phyloP scores from a whole-genome alignment of 768 basidiomycete species.

The Panus rudis region DNA sequence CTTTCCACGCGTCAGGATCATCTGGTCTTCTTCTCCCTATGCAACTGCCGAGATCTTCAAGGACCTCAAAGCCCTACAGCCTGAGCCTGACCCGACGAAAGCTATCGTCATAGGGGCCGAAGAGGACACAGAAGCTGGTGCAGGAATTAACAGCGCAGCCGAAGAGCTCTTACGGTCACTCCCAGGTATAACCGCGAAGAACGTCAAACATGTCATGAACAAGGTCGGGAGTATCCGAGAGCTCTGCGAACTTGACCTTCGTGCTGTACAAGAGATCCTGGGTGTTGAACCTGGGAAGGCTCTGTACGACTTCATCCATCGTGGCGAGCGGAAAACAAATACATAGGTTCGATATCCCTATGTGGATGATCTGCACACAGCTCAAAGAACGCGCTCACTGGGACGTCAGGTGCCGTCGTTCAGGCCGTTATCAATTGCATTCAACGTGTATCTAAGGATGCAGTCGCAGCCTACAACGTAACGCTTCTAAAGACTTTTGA shows the following conservation, averaged over 20 bases:
- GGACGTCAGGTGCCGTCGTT: too few relatives aligned
- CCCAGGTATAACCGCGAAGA: conserved; percentile 82
- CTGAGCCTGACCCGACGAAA: conserved; percentile 72
- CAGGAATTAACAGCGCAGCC: conserved; percentile 64
- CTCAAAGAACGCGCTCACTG: too few relatives aligned
- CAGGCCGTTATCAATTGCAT: too few relatives aligned
- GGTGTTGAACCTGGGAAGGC: conserved; percentile 76
- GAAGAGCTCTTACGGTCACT: conserved; percentile 79
- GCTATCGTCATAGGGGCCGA: conserved; percentile 81
- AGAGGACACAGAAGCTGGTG: conserved; percentile 59
- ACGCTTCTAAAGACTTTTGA: too few relatives aligned
- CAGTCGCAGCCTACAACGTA: too few relatives aligned
- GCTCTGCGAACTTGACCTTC: conserved; percentile 56
- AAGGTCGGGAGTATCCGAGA: conserved; percentile 73
- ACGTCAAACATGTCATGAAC: conserved; percentile 77
- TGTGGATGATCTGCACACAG: too few relatives aligned
- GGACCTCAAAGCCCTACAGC: conserved; percentile 75
- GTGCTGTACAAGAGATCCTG: conserved; percentile 63
- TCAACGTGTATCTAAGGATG: too few relatives aligned
- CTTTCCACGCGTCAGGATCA: conserved; percentile 88
- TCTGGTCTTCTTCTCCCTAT: conserved; percentile 97
- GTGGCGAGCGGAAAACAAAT: conserved; percentile 38
- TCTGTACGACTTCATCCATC: conserved; percentile 79
- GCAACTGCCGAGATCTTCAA: conserved; percentile 88
- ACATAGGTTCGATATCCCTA: too few relatives aligned